phyloP scores from a whole-genome alignment of 1,139 yeast species.

The Ashbya aceris region DNA sequence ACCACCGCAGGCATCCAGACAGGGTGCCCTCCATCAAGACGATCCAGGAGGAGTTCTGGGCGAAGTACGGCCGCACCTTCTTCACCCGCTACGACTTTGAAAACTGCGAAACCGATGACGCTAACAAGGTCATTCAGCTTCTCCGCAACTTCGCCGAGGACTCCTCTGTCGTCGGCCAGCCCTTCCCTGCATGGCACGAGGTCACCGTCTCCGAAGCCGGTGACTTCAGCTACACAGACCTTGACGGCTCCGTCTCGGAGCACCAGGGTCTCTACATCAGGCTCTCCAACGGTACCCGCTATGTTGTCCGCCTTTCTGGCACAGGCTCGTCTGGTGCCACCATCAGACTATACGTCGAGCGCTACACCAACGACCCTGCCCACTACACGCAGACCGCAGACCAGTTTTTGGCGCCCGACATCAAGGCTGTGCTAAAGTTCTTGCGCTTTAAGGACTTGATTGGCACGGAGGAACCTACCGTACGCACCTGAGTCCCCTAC shows the following conservation, averaged over 20 bases:
- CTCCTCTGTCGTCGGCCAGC: conserved; percentile 37
- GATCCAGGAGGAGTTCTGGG: conserved; percentile 84
- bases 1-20: conserved; percentile 45
- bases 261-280: conserved; percentile 89
- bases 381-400: conserved; percentile 51
- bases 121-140: conserved; percentile 54
- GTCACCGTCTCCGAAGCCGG: conserved; percentile 63
- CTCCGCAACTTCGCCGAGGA: conserved; percentile 41
- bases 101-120: conserved; percentile 68
- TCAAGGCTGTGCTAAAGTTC: conserved; percentile 54
- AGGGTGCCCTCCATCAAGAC: conserved; percentile 61
- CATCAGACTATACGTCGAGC: conserved; percentile 84
- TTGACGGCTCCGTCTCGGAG: conserved; percentile 85
- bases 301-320: conserved; percentile 88
- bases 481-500: conserved; percentile 47
- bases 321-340: conserved; percentile 99
- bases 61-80: conserved; percentile 91
- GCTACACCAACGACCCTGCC: conserved; percentile 55
- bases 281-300: conserved; percentile 72
- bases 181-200: conserved; percentile 34
- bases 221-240: conserved; percentile 86
- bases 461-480: conserved; percentile 84
- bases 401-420: conserved; percentile 55
- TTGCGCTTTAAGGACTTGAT: conserved; percentile 65
- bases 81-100: conserved; percentile 95